Evolutionary conservation across 1,284 basidiomycete species (phyloP), one percentile per base, ranked within the genome.

Genomic region (Gymnopus androsaceus): DNA sequence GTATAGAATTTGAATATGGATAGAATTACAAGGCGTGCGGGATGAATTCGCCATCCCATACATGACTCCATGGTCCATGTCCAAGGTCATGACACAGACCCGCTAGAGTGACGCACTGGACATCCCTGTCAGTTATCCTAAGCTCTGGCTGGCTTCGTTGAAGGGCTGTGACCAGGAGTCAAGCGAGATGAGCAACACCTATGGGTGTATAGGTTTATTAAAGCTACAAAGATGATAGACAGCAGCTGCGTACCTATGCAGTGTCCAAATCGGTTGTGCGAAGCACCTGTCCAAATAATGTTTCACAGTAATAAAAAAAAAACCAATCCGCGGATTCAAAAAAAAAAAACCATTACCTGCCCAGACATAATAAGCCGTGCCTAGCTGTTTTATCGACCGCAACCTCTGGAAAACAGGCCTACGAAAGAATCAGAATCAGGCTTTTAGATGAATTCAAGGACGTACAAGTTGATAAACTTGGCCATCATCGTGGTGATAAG

Each of bases 181-280:
- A 77, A 0, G 87, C 84, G 17, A 92, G 79, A 67, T 84, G 80
- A 2, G 83, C 87, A 23, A 91, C 87, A 31, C 89, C 88, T 55
- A 50, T 15, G 57, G 21, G 9, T 25, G 34, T 21, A 36, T 17
- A 15, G 9, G 14, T 42, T 15, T 4, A 37, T 46, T 36, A 30
- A 15, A 25, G 14, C 36, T 14, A 21, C 8, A 31, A 19, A 6
- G 27, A 23, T 17, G 12, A 11, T 6, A 15, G 19, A 11, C 19
- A 2, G 4, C n/a, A 21, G 21, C 33, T 7, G 40, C 52, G 12
- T 56, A 88, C 89, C 90, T 19, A 92, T 73, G 58, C 81, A 86
- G 64, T 92, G 90, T 64, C 92, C 90, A 59, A 92, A 92, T 0
- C 90, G 79, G 60, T 85, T 91, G 65, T 92, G 90, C 0, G 85